Base-by-base conservation (phyloP, 1,284 basidiomycete genomes). In the Moniliophthora roreri region DNA sequence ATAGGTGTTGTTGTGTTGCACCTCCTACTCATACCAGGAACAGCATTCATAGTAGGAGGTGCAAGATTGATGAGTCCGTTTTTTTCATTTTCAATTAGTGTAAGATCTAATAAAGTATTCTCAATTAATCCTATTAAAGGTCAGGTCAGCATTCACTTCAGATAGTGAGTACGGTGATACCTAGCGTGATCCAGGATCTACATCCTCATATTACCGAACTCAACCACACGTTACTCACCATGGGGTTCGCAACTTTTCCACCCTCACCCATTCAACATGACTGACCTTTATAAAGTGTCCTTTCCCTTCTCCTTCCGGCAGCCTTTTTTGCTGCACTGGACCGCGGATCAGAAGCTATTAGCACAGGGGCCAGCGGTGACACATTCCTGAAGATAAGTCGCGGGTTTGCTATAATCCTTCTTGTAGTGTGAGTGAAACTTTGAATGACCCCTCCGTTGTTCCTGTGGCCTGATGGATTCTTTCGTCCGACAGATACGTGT, bases 261-360 rank as follows among this genome's bases (percentile, higher is more conserved):
- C 48, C 35, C 28, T 52, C 24, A 34, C 46, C n/a, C 18, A 10
- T 50, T 36, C 13, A 45, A 48, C 49, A 48, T 16, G 41, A 26
- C 36, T 15, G 21, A 46, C 13, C 21, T 45, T 4, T 18, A 18
- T 45, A 24, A 32, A 87, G 85, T 16, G 82, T 87, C 1, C 63
- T 89, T 57, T 75, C 80, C 13, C 69, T 87, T 2, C 67, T 87
- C 5, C 67, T 88, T 1, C 86, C 86, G 1, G 79, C 80, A 7
- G 82, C 83, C 2, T 82, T 85, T 66, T 89, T 87, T 58, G 74
- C 83, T 6, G 80, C 85, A 0, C 63, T 85, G n/a, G 76, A 82
- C 55, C 69, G 71, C 1, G 73, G 73, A 5, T 51, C 66, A 2
- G 53, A 67, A 13, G 48, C 58, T 1, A 58, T 62, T 4, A 51